phyloP scores from a whole-genome alignment of 768 basidiomycete genomes.

The Tulasnella sp. region DNA sequence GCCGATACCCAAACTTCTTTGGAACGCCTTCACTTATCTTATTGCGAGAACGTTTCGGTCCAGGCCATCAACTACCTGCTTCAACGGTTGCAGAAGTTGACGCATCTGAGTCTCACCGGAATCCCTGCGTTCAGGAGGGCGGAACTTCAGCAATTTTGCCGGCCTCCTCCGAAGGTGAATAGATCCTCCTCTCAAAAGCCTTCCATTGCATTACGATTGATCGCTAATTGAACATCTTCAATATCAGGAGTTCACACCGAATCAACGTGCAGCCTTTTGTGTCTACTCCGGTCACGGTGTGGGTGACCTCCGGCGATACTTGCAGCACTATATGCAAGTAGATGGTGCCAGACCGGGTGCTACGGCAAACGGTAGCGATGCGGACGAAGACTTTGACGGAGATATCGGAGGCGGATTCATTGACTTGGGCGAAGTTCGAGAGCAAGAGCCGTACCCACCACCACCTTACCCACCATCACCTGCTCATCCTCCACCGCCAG shows the following conservation, averaged over 20 bases:
- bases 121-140: slow-evolving; percentile 77
- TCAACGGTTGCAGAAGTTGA: slow-evolving; percentile 77
- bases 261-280: slow-evolving; percentile 84
- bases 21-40: slow-evolving; percentile 93
- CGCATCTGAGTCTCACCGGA: slow-evolving; percentile 96
- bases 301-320: slow-evolving; percentile 61
- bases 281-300: slow-evolving; percentile 95
- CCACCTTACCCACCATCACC: slow-evolving; percentile 22
- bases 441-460: not conserved
- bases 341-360: not conserved
- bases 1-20: slow-evolving; percentile 76
- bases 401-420: slow-evolving; percentile 25
- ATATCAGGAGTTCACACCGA: slow-evolving; percentile 75
- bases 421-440: not conserved
- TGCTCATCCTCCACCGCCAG: slow-evolving; percentile 25
- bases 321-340: slow-evolving; percentile 37
- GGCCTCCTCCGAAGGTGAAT: slow-evolving; percentile 73
- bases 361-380: slow-evolving; percentile 33
- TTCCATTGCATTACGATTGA: slow-evolving; percentile 18
- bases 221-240: not conserved
- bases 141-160: slow-evolving; percentile 82
- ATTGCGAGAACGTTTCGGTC: slow-evolving; percentile 91
- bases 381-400: slow-evolving; percentile 45
- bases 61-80: slow-evolving; percentile 85
- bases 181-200: slow-evolving; percentile 14